These are phyloP conservation scores for Candida fluviatilis DNA, from an alignment of 805 yeast genomes.

Conservation along the genomic window DNA sequence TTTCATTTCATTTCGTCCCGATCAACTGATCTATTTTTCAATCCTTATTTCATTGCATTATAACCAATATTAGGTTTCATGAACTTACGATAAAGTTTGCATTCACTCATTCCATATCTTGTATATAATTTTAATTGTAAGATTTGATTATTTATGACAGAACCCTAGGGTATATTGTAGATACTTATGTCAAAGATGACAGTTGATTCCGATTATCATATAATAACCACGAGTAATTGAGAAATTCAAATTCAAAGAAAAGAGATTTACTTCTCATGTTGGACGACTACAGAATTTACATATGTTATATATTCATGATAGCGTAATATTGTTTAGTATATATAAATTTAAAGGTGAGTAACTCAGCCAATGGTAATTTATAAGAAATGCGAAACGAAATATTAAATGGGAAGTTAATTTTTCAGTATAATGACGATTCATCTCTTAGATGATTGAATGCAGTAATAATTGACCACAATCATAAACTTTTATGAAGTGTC, in stretches of 20 bases:
- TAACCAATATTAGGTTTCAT: neutral
- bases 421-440: conserved; percentile 1
- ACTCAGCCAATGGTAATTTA: too few relatives aligned
- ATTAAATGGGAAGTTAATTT: neutral
- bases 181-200: too few relatives aligned
- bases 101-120: neutral
- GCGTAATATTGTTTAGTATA: neutral
- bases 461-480: neutral
- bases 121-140: too few relatives aligned
- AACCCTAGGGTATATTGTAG: too few relatives aligned
- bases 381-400: conserved; percentile 1
- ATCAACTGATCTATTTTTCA: neutral
- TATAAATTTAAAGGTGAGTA: too few relatives aligned
- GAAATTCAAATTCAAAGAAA: too few relatives aligned
- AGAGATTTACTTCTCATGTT: too few relatives aligned
- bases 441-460: neutral
- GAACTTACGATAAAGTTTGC: neutral
- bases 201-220: too few relatives aligned
- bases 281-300: too few relatives aligned
- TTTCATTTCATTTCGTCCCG: neutral
- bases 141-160: too few relatives aligned
- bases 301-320: neutral
- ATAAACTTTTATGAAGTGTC: neutral
- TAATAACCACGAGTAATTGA: too few relatives aligned
- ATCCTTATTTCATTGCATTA: neutral